Evolutionary conservation across 805 yeast species (phyloP), one percentile per base, ranked within the genome.

Genomic region (Schwanniomyces vanrijiae): DNA sequence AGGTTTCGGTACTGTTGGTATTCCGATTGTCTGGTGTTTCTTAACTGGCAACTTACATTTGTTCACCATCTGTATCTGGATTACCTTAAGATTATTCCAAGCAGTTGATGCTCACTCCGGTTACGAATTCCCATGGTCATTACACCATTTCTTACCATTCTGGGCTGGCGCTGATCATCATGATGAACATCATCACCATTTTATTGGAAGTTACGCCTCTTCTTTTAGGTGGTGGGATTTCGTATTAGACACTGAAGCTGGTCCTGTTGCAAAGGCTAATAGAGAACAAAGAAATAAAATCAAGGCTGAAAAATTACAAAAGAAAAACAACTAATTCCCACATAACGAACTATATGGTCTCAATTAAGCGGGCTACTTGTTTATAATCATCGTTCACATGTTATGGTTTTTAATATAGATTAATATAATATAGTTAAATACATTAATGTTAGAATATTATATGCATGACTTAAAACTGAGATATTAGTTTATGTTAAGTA

Each of bases 111-210:
- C 97, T 21, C 99, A 92, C 69, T 90, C 97, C 10, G 99, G 98
- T 49, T 94, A 92, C 70, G 98, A 92, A 66, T 92, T 92, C 82
- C 98, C 99, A 53, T 84, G 95, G 89, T 89, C 97, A 4, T 77
- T 92, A 62, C 94, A 90, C 71, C 90, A 90, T 65, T 83, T 92
- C 70, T 65, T 92, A 51, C 97, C 97, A 42, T 81, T 94, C 72
- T 91, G 98, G 97, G 96, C 97, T 3, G 98, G 98, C 55, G 97
- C 97, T 19, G 97, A 88, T 61, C 98, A 92, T 70, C 98, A 92
- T 66, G 99, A 92, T 69, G 88, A 88, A 70, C 99, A 92, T 66
- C 99, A 92, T 68, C 96, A 88, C 66, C 90, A 86, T 73, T 92
- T 92, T 71, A 87, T 90, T 58, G 98, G 98, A 55, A 90, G 91